Evolutionary conservation across 306 rosid genomes (phyloP), one percentile per base, ranked within the genome.

Genomic region (cucumber (Cucumis sativus)): DNA sequence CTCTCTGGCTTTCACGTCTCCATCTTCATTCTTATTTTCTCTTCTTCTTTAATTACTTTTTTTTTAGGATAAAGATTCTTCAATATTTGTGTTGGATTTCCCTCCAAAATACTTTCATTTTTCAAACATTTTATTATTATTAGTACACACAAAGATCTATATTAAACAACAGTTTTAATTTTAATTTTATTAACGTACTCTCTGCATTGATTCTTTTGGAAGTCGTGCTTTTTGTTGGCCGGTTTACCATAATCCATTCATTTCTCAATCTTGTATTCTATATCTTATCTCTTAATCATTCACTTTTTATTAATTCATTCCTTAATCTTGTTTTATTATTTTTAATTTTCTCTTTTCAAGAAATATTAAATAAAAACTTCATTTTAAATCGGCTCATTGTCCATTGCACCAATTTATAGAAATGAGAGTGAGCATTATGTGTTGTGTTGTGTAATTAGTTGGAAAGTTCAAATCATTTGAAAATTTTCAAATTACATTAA

Each of bases 81-180:
- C 13, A 45, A 64, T 64, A 64, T 64, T 64, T 64, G 70, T 65
- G 72, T 65, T 65, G 72, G 72, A 65, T 65, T 65, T 65, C 49
- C 51, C 72, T 39, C 51, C 28, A 60, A 21, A 6, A 33, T 28
- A 15, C 3, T 63, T 63, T 61, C 17, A 33, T 1, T 63, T 4
- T 15, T 30, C 25, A 35, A 35, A 35, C 14, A 13, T 6, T 28
- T 61, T 61, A 18, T 61, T 12, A 30, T 62, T 30, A 15, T 23
- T 5, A 23, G 25, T 23, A 15, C 45, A 15, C 45, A 63, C 18
- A 30, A 63, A 63, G 7, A 63, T 60, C 13, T 7, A 37, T 7
- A 37, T 33, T 37, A 33, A 35, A n/a, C n/a, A 35, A 7, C n/a
- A n/a, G n/a, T n/a, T n/a, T 54, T 54, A 23, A 0, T 23, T 23